A percentile compares a stretch with the other conserved stretches of the same genome.
These are phyloP conservation scores for Pythium aquatile DNA, from an alignment of 352 stramenopile species.

Conservation along the genomic window DNA sequence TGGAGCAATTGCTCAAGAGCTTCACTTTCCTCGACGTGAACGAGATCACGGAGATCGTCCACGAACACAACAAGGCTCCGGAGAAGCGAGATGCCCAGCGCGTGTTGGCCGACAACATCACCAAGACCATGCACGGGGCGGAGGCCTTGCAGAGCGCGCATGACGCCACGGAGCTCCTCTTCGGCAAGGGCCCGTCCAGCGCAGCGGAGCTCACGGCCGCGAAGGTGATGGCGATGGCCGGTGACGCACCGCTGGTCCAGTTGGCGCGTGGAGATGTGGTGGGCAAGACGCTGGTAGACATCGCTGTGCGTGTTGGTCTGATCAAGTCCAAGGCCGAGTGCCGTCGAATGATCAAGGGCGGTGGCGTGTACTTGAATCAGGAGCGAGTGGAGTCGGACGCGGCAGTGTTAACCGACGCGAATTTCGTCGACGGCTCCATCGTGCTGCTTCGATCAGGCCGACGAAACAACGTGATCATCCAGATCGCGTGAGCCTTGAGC, in stretches of 20 bases:
- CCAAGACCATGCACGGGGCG: slow-evolving; percentile 92
- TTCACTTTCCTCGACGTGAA: slow-evolving; percentile 97
- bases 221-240: slow-evolving; percentile 67
- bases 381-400: slow-evolving; percentile 62
- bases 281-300: slow-evolving; percentile 85
- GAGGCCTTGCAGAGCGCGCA: slow-evolving; percentile 72
- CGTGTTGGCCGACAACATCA: slow-evolving; percentile 81
- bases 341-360: slow-evolving; percentile 94
- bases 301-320: slow-evolving; percentile 89
- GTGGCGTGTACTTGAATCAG: slow-evolving; percentile 94
- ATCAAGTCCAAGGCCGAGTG: slow-evolving; percentile 95
- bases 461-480: slow-evolving; percentile 82
- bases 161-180: slow-evolving; percentile 62
- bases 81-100: slow-evolving; percentile 78
- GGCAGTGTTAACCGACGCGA: slow-evolving; percentile 29
- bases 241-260: slow-evolving; percentile 52
- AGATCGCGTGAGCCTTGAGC: slow-evolving; percentile 37
- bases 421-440: slow-evolving; percentile 65
- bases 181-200: slow-evolving; percentile 48
- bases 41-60: slow-evolving; percentile 89
- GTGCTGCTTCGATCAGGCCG: slow-evolving; percentile 70
- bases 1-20: slow-evolving; percentile 95
- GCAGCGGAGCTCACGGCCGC: slow-evolving; percentile 53
- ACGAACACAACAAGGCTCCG: slow-evolving; percentile 70
- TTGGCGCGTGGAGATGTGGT: slow-evolving; percentile 53